Evolutionary conservation across 345 rosid species (phyloP), one percentile per base, ranked within the genome.

Genomic region (Linum lewisii): DNA sequence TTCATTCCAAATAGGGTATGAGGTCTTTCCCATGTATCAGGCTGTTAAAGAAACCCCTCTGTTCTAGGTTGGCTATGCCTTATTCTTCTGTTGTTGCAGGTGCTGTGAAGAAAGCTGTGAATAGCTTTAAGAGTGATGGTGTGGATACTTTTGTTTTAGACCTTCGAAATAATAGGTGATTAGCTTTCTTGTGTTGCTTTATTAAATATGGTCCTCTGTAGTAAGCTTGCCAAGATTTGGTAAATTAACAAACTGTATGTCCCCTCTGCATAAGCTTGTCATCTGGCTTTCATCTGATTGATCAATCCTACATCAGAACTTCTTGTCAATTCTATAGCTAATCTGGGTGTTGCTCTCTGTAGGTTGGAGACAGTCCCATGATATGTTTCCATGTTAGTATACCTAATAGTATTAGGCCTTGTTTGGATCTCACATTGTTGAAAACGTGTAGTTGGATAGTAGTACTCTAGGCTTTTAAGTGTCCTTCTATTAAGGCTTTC

Each of bases 101-200:
- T 72, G 90, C 98, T 51, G 93, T 92, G 32, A 81, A 71, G 73
- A 88, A 86, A 78, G 95, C 98, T 60, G 79, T 92, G 59, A 80
- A 79, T 68, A 73, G 81, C 49, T 77, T 92, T 58, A 79, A 79
- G 82, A 81, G 84, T 51, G 78, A 75, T 57, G 73, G 64, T 52
- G 97, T 86, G 23, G 73, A 76, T 26, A 93, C 98, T 60, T 92
- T 86, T 57, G 83, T 92, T 59, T 76, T 88, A 69, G 97, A 92
- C 79, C 98, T 92, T 68, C 94, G 98, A 68, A 96, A 92, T 68
- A 92, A 92, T 62, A 86, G 98, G 98, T 92, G 77, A 82, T 72
- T 72, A 62, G 57, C 69, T 68, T 69, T 67, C 65, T 44, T 54
- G 49, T n/a, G n/a, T n/a, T n/a, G n/a, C n/a, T n/a, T n/a, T n/a